phyloP scores from a whole-genome alignment of 2,329 filamentous ascomycete species.

The Phaeophleospora eucalypticola region DNA sequence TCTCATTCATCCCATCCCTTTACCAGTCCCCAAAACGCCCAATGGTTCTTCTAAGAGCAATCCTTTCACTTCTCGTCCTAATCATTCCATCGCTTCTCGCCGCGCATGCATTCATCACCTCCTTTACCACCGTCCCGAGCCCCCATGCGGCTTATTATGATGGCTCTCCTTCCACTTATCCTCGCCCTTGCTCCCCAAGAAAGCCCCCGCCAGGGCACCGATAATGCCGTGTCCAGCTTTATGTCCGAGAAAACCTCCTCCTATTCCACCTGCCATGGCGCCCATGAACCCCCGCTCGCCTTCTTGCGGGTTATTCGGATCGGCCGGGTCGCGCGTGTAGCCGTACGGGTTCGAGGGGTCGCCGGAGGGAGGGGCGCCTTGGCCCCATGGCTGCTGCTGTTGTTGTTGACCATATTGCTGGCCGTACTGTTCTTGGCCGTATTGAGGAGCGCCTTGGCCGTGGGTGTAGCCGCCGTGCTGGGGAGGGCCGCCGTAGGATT shows the following conservation, averaged over 20 bases:
- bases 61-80: too few species aligned
- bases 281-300: slow-evolving; percentile 57
- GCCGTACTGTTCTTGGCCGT: slow-evolving; percentile 21
- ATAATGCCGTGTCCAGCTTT: slow-evolving; percentile 57
- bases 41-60: too few species aligned
- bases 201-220: slow-evolving; percentile 52
- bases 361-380: slow-evolving; percentile 37
- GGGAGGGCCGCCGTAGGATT: slow-evolving; percentile 17
- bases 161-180: slow-evolving; percentile 49
- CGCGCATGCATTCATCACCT: too few species aligned
- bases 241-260: slow-evolving; percentile 53
- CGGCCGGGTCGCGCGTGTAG: slow-evolving; percentile 29
- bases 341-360: slow-evolving; percentile 37
- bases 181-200: slow-evolving; percentile 53
- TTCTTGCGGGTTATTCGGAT: slow-evolving; percentile 45
- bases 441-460: slow-evolving; percentile 17
- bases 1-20: too few species aligned
- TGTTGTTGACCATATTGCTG: slow-evolving; percentile 25
- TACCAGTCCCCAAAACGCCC: too few species aligned
- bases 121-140: not conserved
- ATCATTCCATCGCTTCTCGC: too few species aligned
- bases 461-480: slow-evolving; percentile 15
- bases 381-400: slow-evolving; percentile 34
- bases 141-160: slow-evolving; percentile 22
- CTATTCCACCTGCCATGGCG: slow-evolving; percentile 53